Base-by-base conservation (phyloP, 352 stramenopile species). In the Phytophthora meadii region DNA sequence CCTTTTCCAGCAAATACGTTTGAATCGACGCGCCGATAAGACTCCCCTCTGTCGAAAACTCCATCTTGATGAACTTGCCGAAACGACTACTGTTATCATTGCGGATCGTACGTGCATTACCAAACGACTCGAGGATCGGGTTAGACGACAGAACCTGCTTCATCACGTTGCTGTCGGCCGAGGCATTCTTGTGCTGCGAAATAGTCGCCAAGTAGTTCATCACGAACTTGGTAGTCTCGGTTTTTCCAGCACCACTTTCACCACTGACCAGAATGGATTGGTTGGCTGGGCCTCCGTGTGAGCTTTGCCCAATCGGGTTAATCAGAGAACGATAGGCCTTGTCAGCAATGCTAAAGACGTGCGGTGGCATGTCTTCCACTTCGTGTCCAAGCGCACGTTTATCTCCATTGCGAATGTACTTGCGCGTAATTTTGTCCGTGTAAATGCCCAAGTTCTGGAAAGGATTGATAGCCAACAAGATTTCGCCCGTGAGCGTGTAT, bases 81-180 rank as follows among this genome's bases (percentile, higher is more conserved):
- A 99, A 99, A 9, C 97, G 88, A 64, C 70, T 92, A 37, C 90
- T 98, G 75, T 99, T 99, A 78, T 99, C 93, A 77, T 99, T 99
- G 10, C 97, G 86, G 44, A 99, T 91, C 14, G 97, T 99, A 32
- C 96, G 89, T 37, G 97, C 96, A 70, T 99, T 99, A 62, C 98
- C 98, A 76, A 99, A 99, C 2, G 95, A 94, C 76, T 99, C 98
- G n/a, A 99, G 82, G 53, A 99, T 97, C 41, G 98, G 97, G 77
- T 99, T 99, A 5, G 95, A 98, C 46, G 93, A 98, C 34, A 99
- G 80, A 44, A 99, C 94, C 53, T 98, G 85, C 61, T 90, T 83
- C 83, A 96, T 97, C 32, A 96, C 88, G 52, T 77, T 81, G 19
- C 76, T 82, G 65, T 95, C 87, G 55, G 82, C 83, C 11, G 41